Evolutionary conservation across 192 early-diverging fungal genomes (phyloP), one percentile per base, ranked within the genome.

Genomic region (Helicostylum pulchrum): DNA sequence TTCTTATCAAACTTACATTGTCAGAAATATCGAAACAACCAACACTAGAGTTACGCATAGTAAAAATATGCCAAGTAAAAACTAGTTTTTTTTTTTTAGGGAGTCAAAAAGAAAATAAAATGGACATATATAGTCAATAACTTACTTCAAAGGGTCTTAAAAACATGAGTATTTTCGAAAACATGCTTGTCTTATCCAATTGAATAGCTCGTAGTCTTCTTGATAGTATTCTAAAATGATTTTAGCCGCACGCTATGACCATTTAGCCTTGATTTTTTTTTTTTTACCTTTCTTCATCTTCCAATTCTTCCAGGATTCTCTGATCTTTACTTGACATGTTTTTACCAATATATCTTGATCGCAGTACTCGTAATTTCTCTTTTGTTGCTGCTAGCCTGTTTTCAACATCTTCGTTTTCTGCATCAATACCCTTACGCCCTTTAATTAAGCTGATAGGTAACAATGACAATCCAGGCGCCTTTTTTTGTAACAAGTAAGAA

Each of bases 21-120:
- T 70, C 61, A 76, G 23, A 55, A 71, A 71, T 44, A 76, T 76
- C 20, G 74, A 76, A n/a, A 54, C 42, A 17, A 65, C 51, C 30
- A 74, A 50, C 12, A 74, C 44, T 8, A 64, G 53, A 7, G 66
- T 61, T 32, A 66, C 32, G 11, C 12, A 44, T 12, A 75, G 20
- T 11, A 63, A n/a, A 31, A 69, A 5, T 39, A 65, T 15, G 15
- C 72, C 72, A 54, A 69, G 42, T 23, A 68, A 17, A 47, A 68
- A 31, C 72, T 74, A 51, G 2, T 53, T 47, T 42, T 20, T 6
- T 34, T 21, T 23, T 45, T 39, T 52, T 52, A 55, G 30, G 30
- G 11, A 34, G 23, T 23, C 19, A 30, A 53, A n/a, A 10, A 51
- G 8, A 57, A 59, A 30, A 26, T 2, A 36, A 23, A 43, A 23